Conservation (phyloP, 495 filamentous ascomycete species). For the Hypoxylon lenormandii region DNA sequence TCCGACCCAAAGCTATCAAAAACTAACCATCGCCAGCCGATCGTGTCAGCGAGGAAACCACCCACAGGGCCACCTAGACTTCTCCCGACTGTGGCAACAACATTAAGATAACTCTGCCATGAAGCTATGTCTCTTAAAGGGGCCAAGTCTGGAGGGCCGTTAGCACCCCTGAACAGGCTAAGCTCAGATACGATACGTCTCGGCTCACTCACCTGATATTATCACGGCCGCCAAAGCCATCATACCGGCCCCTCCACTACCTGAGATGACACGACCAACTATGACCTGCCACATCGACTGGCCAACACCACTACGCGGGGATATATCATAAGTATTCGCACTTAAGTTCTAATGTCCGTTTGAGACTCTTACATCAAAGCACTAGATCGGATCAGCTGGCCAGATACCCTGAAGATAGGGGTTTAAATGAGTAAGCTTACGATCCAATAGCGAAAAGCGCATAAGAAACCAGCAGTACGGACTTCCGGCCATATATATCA, state of each 20-base stretch:
- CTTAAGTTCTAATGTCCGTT: conserved; percentile 56
- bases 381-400: conserved; percentile 50
- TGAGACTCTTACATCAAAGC: conserved; percentile 57
- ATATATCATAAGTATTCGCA: conserved; percentile 7
- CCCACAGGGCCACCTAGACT: conserved; percentile 73
- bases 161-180: not conserved
- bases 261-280: conserved; percentile 69
- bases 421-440: conserved; percentile 43
- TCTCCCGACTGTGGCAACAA: conserved; percentile 72
- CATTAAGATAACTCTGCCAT: conserved; percentile 75
- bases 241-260: conserved; percentile 70
- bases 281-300: conserved; percentile 66
- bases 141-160: conserved; percentile 67
- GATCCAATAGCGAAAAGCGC: conserved; percentile 59
- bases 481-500: conserved; percentile 64
- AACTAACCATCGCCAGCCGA: conserved; percentile 74
- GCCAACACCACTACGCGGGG: conserved; percentile 61
- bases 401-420: conserved; percentile 50
- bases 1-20: not conserved
- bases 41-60: conserved; percentile 71
- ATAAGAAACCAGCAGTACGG: conserved; percentile 57
- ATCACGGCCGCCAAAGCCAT: conserved; percentile 68
- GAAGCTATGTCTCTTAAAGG: conserved; percentile 74
- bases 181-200: not conserved
- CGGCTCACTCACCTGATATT: conserved; percentile 65